phyloP scores from a whole-genome alignment of 176 grass and related monocot genomes.

The Eremochloa ophiuroides region DNA sequence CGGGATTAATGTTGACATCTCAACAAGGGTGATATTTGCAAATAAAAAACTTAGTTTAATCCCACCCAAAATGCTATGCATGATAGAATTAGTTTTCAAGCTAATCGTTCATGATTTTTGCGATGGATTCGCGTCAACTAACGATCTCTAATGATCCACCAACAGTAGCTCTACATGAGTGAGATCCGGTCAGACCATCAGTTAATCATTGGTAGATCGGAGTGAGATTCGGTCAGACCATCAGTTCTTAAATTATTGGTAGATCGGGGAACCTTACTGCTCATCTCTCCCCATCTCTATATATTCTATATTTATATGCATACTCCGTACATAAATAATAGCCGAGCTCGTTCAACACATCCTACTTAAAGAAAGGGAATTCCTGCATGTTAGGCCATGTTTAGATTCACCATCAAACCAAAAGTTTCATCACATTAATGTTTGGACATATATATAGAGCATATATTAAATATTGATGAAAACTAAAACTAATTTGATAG shows the following conservation, averaged over 20 bases:
- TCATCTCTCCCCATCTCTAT: not conserved
- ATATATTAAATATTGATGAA: too few species aligned
- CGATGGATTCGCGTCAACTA: constrained; percentile 10
- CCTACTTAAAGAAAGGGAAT: not conserved
- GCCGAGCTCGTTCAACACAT: not conserved
- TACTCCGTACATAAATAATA: not conserved
- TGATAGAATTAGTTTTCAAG: not conserved
- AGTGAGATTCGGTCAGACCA: constrained; percentile 40
- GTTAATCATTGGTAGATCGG: too few species aligned
- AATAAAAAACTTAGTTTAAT: too few species aligned
- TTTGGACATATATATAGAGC: too few species aligned
- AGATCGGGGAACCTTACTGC: constrained; percentile 25
- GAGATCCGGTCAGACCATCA: too few species aligned
- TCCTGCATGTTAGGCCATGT: not conserved
- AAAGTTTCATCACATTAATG: too few species aligned
- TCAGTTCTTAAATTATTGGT: constrained; percentile 2
- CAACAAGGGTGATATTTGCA: too few species aligned
- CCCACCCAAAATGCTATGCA: constrained; percentile 23
- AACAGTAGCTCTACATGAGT: constrained; percentile 6
- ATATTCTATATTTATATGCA: too few species aligned
- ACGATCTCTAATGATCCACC: constrained; percentile 16
- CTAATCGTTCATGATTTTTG: not conserved
- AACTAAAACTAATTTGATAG: too few species aligned
- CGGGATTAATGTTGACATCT: too few species aligned
- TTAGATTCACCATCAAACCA: too few species aligned